phyloP scores from a whole-genome alignment of 352 stramenopile genomes.

The Pythium coloratum region DNA sequence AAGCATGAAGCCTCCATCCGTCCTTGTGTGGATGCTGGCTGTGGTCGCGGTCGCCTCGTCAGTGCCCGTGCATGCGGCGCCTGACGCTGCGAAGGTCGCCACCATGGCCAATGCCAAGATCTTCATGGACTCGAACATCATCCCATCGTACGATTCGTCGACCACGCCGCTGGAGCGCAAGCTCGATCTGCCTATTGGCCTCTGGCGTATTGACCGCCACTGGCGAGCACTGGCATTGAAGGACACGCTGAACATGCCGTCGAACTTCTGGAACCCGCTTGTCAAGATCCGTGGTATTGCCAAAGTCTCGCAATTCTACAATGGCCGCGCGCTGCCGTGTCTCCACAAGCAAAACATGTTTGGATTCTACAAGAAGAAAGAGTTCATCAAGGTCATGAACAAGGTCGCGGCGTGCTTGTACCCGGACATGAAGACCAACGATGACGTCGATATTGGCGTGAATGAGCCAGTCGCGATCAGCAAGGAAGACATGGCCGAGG shows the following conservation, averaged over 20 bases:
- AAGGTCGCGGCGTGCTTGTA: not conserved
- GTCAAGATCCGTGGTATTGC: not conserved
- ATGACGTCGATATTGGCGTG: not conserved
- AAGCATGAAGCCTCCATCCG: not conserved
- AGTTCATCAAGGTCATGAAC: constrained; percentile 3
- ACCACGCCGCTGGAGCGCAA: not conserved
- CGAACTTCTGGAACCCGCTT: not conserved
- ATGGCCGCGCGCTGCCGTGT: not conserved
- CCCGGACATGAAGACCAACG: constrained; percentile 1
- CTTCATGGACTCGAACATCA: constrained; percentile 8
- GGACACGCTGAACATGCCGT: not conserved
- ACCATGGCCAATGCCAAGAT: not conserved
- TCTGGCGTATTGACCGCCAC: not conserved
- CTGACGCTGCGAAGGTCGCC: not conserved
- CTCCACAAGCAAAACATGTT: constrained; percentile 2
- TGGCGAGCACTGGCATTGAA: not conserved
- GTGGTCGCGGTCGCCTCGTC: not conserved
- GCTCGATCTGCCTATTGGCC: not conserved
- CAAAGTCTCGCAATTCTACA: not conserved
- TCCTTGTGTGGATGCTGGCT: not conserved
- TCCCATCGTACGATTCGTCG: constrained; percentile 1
- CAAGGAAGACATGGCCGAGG: not conserved
- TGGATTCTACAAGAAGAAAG: not conserved
- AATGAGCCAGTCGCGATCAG: not conserved
- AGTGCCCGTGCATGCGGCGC: not conserved